A percentile compares a stretch with the other conserved stretches of the same genome.
Conservation (phyloP, 1,139 yeast genomes). For the Entelexis paramagnoliae region DNA sequence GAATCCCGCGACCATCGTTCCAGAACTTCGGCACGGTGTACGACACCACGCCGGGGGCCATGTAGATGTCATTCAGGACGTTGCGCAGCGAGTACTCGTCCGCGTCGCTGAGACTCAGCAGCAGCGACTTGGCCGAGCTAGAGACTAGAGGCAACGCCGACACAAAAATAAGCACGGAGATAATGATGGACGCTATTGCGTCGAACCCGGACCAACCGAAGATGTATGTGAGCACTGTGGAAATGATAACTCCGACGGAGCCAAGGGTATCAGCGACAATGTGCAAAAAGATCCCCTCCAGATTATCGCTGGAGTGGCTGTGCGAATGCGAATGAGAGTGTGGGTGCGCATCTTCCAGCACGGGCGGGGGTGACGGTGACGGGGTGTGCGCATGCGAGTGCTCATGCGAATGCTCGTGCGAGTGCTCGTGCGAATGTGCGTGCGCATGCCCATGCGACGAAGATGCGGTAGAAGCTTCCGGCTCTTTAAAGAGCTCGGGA, state of each 20-base stretch:
- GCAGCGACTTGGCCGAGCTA: constrained; percentile 66
- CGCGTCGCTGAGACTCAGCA: constrained; percentile 48
- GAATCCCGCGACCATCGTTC: constrained; percentile 48
- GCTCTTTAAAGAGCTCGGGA: not conserved
- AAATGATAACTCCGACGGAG: constrained; percentile 87
- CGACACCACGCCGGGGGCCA: constrained; percentile 70
- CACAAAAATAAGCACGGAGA: constrained; percentile 65
- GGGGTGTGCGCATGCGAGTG: constrained; percentile 14
- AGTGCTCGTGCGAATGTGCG: not conserved
- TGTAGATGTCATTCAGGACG: constrained; percentile 54
- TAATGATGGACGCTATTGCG: constrained; percentile 82
- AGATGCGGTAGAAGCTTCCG: not conserved
- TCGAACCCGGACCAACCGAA: constrained; percentile 59
- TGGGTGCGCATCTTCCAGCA: not conserved
- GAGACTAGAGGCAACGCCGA: constrained; percentile 77
- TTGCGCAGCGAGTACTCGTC: constrained; percentile 54
- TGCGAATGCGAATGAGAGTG: not conserved
- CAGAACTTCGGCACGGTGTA: constrained; percentile 86
- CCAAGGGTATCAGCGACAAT: constrained; percentile 93
- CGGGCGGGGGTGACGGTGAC: not conserved
- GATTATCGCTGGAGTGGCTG: constrained; percentile 52
- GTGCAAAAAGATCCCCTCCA: constrained; percentile 89
- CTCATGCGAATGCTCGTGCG: not conserved
- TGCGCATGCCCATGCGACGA: not conserved
- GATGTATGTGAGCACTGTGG: constrained; percentile 48